These are phyloP conservation scores for Auricularia auricula-judae DNA, from an alignment of 768 basidiomycete species.

Conservation along the genomic window DNA sequence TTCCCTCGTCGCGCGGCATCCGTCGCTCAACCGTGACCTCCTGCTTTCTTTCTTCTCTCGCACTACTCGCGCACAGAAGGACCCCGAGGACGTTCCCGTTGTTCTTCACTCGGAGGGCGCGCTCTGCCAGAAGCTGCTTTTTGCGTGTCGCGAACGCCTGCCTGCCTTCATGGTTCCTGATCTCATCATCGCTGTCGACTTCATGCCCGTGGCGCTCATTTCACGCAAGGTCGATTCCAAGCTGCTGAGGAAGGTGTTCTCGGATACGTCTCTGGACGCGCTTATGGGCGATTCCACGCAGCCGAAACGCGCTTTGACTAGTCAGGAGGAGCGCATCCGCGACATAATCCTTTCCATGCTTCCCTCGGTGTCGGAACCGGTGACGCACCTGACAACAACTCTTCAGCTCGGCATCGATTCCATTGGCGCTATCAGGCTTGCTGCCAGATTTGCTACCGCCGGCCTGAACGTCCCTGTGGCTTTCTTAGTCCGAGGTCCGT, in stretches of 20 bases:
- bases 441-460: background rate
- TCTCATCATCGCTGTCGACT: conserved; percentile 37
- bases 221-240: conserved; percentile 23
- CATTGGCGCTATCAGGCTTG: background rate
- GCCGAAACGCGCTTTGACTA: background rate
- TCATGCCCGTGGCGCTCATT: conserved; percentile 33
- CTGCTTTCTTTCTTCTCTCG: conserved; percentile 36
- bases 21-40: conserved; percentile 32
- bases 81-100: conserved; percentile 12
- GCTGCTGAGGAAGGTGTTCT: conserved; percentile 17
- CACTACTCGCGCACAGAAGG: conserved; percentile 20
- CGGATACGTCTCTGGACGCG: conserved; percentile 12
- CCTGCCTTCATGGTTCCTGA: conserved; percentile 42
- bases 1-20: conserved; percentile 34
- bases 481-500: background rate
- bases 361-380: background rate
- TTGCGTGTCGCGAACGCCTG: conserved; percentile 29
- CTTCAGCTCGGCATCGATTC: background rate
- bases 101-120: conserved; percentile 25
- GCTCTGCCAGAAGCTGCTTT: conserved; percentile 19
- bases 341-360: background rate
- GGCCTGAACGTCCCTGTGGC: background rate
- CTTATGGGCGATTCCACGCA: conserved; percentile 6
- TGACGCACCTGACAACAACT: background rate
- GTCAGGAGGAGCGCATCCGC: background rate